phyloP scores from a whole-genome alignment of 1,284 basidiomycete genomes.

The Trametes polyzona region DNA sequence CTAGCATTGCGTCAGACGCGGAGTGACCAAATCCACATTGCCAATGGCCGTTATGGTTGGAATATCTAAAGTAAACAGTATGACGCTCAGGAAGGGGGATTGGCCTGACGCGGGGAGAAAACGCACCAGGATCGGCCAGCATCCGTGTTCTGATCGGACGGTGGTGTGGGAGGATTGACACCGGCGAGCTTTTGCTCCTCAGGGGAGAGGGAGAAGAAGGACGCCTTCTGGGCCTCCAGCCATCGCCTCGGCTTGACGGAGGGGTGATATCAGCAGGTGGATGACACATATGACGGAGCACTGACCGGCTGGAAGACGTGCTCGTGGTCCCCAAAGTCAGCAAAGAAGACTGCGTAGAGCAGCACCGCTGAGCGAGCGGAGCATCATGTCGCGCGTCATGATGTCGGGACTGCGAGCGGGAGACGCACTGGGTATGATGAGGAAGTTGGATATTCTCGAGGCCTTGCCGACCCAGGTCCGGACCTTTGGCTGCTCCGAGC shows the following conservation, averaged over 20 bases:
- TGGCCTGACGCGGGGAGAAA: too few relatives aligned
- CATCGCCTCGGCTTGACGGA: slow-evolving; percentile 38
- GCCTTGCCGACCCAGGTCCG: slow-evolving; percentile 30
- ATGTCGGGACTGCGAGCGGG: neutral
- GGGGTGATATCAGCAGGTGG: slow-evolving; percentile 6
- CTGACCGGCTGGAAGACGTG: slow-evolving; percentile 72
- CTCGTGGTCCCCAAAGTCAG: slow-evolving; percentile 69
- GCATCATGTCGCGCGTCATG: neutral
- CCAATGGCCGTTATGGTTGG: neutral
- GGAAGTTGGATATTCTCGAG: slow-evolving; percentile 32
- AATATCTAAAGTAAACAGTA: too few relatives aligned
- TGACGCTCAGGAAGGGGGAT: too few relatives aligned
- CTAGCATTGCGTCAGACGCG: neutral
- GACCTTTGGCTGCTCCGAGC: slow-evolving; percentile 11
- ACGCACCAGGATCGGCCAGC: neutral
- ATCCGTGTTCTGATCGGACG: neutral
- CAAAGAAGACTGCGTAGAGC: slow-evolving; percentile 63
- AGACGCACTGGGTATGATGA: slow-evolving; percentile 33
- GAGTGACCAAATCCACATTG: neutral
- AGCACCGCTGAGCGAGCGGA: slow-evolving; percentile 43
- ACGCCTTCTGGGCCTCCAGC: slow-evolving; percentile 37
- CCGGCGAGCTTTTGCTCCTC: slow-evolving; percentile 37
- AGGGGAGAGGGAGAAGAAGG: slow-evolving; percentile 41
- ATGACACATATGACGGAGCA: slow-evolving; percentile 15
- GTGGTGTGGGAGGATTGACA: slow-evolving; percentile 2